Conservation (phyloP, 1,284 basidiomycete species). For the Naganishia cerealis region DNA sequence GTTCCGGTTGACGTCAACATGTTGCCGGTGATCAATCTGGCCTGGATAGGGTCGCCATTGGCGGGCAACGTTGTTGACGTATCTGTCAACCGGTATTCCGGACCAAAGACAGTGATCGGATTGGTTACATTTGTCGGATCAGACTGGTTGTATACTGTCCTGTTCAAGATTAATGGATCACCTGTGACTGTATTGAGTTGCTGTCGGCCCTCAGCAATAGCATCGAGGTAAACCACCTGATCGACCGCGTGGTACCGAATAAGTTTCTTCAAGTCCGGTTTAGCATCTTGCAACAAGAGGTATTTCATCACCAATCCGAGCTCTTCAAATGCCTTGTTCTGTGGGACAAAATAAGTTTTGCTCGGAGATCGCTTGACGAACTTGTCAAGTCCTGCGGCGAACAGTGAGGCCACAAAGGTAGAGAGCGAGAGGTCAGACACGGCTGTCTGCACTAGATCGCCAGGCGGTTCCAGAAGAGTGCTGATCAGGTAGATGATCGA, state of each 20-base stretch:
- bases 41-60: constrained; percentile 48
- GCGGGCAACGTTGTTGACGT: constrained; percentile 37
- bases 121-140: constrained; percentile 55
- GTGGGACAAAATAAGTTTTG: constrained; percentile 82
- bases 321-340: constrained; percentile 80
- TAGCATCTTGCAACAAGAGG: constrained; percentile 68
- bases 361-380: constrained; percentile 66
- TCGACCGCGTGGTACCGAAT: constrained; percentile 81
- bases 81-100: constrained; percentile 8
- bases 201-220: constrained; percentile 44
- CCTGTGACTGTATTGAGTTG: constrained; percentile 53
- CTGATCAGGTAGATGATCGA: constrained; percentile 88
- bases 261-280: constrained; percentile 74
- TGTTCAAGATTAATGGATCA: constrained; percentile 49
- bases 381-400: constrained; percentile 76
- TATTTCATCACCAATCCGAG: constrained; percentile 88
- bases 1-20: constrained; percentile 83
- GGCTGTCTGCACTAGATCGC: constrained; percentile 76
- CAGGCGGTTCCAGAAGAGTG: constrained; percentile 75
- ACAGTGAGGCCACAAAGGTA: constrained; percentile 83
- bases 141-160: constrained; percentile 45
- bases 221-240: constrained; percentile 71
- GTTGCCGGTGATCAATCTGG: constrained; percentile 57
- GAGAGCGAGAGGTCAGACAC: constrained; percentile 80
- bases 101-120: constrained; percentile 2